Conservation (phyloP, 2,329 filamentous ascomycete genomes). For the Arthrobotrys sinensis region DNA sequence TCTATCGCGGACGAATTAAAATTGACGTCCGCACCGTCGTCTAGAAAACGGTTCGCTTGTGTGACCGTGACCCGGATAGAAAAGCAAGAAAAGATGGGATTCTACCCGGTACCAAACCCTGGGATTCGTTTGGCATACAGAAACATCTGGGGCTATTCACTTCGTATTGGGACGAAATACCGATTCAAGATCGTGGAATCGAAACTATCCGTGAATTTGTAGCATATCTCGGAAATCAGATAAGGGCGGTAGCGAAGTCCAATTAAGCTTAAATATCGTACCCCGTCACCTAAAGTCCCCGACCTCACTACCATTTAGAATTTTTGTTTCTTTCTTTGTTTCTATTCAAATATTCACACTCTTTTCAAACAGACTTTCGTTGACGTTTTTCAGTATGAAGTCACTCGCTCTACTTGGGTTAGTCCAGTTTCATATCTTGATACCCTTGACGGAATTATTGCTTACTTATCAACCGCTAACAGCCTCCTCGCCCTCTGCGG, state of each 20-base stretch:
- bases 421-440: not conserved
- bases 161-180: not conserved
- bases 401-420: not conserved
- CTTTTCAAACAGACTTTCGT: not conserved
- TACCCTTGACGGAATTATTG: not conserved
- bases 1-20: not conserved
- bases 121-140: not conserved
- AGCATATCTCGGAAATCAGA: not conserved
- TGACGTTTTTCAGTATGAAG: constrained; percentile 1
- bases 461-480: not conserved
- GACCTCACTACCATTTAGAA: not conserved
- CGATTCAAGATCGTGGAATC: not conserved
- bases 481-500: constrained; percentile 4
- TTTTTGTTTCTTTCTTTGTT: not conserved
- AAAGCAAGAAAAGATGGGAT: not conserved
- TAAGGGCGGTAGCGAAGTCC: not conserved
- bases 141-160: not conserved
- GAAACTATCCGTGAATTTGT: not conserved
- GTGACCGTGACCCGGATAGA: constrained; percentile 7
- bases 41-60: constrained; percentile 4
- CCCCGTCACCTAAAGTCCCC: not conserved
- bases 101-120: not conserved
- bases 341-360: not conserved
- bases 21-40: not conserved
- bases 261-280: constrained; percentile 16